phyloP scores from a whole-genome alignment of 2,329 filamentous ascomycete genomes.

The Colletotrichum graminicola region DNA sequence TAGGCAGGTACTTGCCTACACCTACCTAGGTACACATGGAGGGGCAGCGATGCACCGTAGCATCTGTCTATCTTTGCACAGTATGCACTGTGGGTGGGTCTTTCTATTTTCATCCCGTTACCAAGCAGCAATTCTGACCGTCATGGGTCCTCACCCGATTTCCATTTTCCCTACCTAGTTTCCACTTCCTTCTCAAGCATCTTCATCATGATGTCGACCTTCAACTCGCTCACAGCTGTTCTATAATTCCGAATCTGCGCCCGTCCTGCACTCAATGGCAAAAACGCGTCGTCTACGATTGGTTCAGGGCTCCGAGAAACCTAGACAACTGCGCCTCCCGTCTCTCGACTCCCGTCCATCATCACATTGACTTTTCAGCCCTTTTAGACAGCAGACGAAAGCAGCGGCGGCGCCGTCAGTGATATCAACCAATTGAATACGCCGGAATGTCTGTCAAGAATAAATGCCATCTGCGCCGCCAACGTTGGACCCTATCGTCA shows the following conservation, averaged over 20 bases:
- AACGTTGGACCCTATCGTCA: neutral
- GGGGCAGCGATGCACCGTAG: constrained; percentile 5
- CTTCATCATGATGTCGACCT: neutral
- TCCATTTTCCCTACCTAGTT: neutral
- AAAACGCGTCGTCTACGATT: neutral
- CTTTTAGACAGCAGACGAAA: neutral
- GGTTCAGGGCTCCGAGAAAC: neutral
- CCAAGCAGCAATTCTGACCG: neutral
- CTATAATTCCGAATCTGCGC: neutral
- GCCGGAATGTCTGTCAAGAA: neutral
- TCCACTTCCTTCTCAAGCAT: neutral
- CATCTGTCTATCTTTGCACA: neutral
- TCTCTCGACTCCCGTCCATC: neutral
- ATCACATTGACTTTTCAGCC: neutral
- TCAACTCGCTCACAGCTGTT: neutral
- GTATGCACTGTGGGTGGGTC: constrained; percentile 8
- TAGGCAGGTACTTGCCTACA: too few relatives aligned
- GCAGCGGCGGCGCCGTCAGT: neutral
- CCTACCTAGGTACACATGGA: constrained; percentile 13
- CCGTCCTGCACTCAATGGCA: neutral
- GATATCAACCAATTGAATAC: neutral
- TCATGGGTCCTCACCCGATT: neutral
- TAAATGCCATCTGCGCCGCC: neutral
- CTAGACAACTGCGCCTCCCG: neutral
- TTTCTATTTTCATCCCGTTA: neutral